phyloP scores from a whole-genome alignment of 164 flowering plant species.

The grape (Vitis vinifera) region DNA sequence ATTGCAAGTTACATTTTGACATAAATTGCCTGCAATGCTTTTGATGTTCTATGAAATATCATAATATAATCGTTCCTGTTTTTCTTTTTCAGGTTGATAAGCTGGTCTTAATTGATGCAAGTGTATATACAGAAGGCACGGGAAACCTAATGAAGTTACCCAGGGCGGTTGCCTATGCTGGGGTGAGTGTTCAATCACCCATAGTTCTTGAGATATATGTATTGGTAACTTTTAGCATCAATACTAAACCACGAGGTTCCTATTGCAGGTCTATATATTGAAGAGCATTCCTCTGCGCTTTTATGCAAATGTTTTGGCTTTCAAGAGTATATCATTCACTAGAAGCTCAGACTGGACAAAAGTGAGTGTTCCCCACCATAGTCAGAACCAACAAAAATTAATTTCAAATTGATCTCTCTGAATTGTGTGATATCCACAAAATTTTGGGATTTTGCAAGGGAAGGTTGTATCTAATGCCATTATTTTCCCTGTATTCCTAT shows the following conservation, averaged over 20 bases:
- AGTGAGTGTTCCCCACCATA: conserved; percentile 27
- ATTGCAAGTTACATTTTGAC: neutral
- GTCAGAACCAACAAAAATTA: neutral
- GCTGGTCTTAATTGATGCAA: conserved; percentile 87
- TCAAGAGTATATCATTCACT: conserved; percentile 37
- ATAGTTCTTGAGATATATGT: neutral
- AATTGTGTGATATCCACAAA: neutral
- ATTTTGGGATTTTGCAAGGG: neutral
- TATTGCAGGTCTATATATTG: conserved; percentile 48
- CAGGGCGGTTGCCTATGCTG: conserved; percentile 75
- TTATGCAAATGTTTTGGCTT: conserved; percentile 43
- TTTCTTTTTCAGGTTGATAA: conserved; percentile 61
- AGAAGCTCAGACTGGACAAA: conserved; percentile 55
- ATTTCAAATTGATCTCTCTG: neutral
- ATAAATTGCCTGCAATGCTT: neutral
- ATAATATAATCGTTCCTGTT: neutral
- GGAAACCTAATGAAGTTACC: conserved; percentile 68
- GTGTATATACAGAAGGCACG: conserved; percentile 91
- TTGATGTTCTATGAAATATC: neutral
- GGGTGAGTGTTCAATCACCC: conserved; percentile 50
- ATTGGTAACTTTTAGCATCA: too few relatives aligned
- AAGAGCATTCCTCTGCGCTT: conserved; percentile 66
- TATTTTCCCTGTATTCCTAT: conserved; percentile 10
- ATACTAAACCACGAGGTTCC: neutral
- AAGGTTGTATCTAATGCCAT: neutral